Conservation (phyloP, 2,329 filamentous ascomycete genomes). For the Epichloe brachyelytri region DNA sequence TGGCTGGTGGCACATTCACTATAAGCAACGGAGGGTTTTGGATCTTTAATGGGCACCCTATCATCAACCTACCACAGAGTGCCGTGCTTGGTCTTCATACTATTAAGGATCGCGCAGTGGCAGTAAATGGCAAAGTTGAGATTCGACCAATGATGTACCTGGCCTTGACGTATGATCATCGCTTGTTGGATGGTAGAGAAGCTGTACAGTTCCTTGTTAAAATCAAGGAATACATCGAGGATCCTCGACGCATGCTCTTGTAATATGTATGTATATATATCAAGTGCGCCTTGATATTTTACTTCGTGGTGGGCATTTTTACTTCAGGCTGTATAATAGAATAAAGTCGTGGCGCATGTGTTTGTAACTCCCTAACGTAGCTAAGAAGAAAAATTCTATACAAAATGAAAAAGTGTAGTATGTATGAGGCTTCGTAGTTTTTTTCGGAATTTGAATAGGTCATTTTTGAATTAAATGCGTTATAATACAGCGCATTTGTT, state of each 20-base stretch:
- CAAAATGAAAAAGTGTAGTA: too few species aligned
- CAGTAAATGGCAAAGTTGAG: conserved; percentile 85
- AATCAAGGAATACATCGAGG: conserved; percentile 96
- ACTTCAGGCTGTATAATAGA: too few species aligned
- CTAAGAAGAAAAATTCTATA: too few species aligned
- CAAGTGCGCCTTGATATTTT: too few species aligned
- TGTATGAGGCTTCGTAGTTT: too few species aligned
- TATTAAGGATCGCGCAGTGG: conserved; percentile 88
- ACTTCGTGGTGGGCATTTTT: too few species aligned
- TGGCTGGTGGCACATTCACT: conserved; percentile 96
- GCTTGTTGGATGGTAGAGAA: conserved; percentile 86
- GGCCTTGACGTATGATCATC: conserved; percentile 93
- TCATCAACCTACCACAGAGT: conserved; percentile 93
- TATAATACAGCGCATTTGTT: too few species aligned
- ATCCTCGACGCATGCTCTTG: conserved; percentile 75
- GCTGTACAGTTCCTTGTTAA: conserved; percentile 94
- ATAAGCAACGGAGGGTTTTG: conserved; percentile 94
- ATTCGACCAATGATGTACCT: conserved; percentile 99
- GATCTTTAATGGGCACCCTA: conserved; percentile 92
- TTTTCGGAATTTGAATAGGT: too few species aligned
- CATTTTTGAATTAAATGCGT: too few species aligned
- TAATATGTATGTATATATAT: not conserved
- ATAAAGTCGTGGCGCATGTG: too few species aligned
- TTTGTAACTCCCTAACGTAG: too few species aligned
- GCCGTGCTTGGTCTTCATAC: conserved; percentile 87